These are phyloP conservation scores for Penicillium digitatum DNA, from an alignment of 2,329 filamentous ascomycete species.

Conservation along the genomic window DNA sequence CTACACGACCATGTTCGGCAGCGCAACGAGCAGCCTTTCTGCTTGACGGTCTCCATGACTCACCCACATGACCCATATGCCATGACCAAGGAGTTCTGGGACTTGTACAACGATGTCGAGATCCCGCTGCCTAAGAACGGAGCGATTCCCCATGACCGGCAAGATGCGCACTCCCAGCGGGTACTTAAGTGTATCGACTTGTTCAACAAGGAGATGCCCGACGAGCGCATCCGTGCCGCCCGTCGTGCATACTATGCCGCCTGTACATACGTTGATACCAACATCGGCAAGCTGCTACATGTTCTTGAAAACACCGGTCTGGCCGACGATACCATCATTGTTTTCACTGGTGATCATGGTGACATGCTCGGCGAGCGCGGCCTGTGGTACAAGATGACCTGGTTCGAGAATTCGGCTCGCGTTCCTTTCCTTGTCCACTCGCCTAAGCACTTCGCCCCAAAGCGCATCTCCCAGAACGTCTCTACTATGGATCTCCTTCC, in stretches of 20 bases:
- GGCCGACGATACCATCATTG: constrained; percentile 79
- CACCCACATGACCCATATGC: constrained; percentile 95
- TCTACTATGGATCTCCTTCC: constrained; percentile 88
- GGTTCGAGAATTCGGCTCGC: constrained; percentile 85
- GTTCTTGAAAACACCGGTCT: constrained; percentile 75
- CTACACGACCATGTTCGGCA: constrained; percentile 87
- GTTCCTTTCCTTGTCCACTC: constrained; percentile 84
- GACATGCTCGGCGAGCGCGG: constrained; percentile 94
- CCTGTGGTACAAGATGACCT: constrained; percentile 96
- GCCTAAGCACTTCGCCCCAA: constrained; percentile 69
- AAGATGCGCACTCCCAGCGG: constrained; percentile 82
- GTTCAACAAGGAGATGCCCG: constrained; percentile 75
- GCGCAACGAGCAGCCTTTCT: constrained; percentile 73
- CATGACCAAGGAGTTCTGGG: constrained; percentile 91
- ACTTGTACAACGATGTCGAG: constrained; percentile 82
- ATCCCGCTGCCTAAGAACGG: constrained; percentile 73
- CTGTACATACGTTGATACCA: constrained; percentile 90
- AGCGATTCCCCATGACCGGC: constrained; percentile 71
- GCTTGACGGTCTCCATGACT: constrained; percentile 85
- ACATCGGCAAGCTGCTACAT: constrained; percentile 75
- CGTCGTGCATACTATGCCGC: constrained; percentile 88
- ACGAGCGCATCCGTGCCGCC: constrained; percentile 80
- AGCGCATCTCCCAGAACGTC: constrained; percentile 75
- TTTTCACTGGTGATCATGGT: constrained; percentile 91
- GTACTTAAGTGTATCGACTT: constrained; percentile 82